Evolutionary conservation across 208 protist species (phyloP), one percentile per base, ranked within the genome.

Genomic region (Leptomonas pyrrhocoris): DNA sequence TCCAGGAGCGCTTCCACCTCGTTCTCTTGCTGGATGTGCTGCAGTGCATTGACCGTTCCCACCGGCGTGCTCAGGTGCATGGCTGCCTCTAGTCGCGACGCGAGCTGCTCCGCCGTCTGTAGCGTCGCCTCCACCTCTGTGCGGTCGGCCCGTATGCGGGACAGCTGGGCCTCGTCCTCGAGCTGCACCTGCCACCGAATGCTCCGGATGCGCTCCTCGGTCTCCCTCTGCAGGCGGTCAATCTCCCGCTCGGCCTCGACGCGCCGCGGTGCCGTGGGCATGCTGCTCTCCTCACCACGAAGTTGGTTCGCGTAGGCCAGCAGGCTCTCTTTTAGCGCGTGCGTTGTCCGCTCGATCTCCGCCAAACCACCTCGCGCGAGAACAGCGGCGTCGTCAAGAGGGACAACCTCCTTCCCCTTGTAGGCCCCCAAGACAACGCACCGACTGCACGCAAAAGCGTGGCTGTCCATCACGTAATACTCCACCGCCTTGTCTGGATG

Each of bases 381-480:
- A 42, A 73, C 75, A 23, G 84, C 83, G 18, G 85, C 88, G 53
- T 91, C 88, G 5, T 88, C 84, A 36, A 92, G 64, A 15, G 89
- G 48, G 1, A 87, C 61, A 15, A 89, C 84, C 54, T 86, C 79
- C 21, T 70, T 64, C 0, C 85, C 84, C 23, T 77, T 77, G 77
- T 83, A 86, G 21, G 77, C 71, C 0, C 89, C 89, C 11, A 91
- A 30, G 19, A 90, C 85, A 6, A 89, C 89, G 56, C 89, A 94
- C 19, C 73, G 80, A 58, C 85, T 90, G 78, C 89, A 94, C 27
- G 77, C 89, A 68, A 94, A 90, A 6, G 66, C 74, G 43, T 86
- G 69, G 34, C 45, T 71, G 21, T 84, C 77, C 49, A 74, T 27
- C 25, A 91, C 79, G 68, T 89, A 94, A 71, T 91, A 94, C 83